A percentile compares a stretch with the other conserved stretches of the same genome.
Conservation (phyloP, 768 basidiomycete genomes). For the Panus rudis region DNA sequence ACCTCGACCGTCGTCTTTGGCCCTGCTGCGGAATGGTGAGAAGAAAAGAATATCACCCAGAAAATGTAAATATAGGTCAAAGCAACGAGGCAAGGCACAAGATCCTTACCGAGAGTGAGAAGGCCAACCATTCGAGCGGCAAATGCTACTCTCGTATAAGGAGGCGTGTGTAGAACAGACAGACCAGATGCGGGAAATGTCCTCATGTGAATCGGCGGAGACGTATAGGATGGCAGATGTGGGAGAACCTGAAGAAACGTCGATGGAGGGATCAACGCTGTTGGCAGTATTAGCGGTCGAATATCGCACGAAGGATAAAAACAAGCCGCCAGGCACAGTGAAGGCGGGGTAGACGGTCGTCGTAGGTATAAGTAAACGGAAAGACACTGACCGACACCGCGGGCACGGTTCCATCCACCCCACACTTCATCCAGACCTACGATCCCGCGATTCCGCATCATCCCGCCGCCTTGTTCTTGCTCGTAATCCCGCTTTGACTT, state of each 20-base stretch:
- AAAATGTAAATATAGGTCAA: background rate
- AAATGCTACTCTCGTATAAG: constrained; percentile 64
- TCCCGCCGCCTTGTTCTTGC: constrained; percentile 36
- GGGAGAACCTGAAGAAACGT: constrained; percentile 76
- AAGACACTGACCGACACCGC: constrained; percentile 69
- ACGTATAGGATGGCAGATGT: constrained; percentile 55
- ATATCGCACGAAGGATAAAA: no score
- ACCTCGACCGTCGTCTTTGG: constrained; percentile 58
- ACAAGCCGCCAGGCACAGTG: background rate
- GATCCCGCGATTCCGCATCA: constrained; percentile 76
- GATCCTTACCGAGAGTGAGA: constrained; percentile 33
- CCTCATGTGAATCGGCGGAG: constrained; percentile 59
- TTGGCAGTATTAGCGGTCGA: no score
- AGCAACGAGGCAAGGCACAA: background rate
- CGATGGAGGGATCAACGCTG: constrained; percentile 85
- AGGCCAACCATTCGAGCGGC: constrained; percentile 52
- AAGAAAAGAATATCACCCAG: background rate
- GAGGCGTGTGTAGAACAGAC: constrained; percentile 77
- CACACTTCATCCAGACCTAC: constrained; percentile 89
- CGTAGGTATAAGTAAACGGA: background rate
- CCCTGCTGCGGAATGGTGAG: constrained; percentile 11
- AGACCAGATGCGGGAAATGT: constrained; percentile 66
- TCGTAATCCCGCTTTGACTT: background rate
- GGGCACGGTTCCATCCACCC: constrained; percentile 91
- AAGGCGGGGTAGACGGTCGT: background rate